phyloP scores from a whole-genome alignment of 1,139 yeast genomes.

The Blastobotrys petasosporus region DNA sequence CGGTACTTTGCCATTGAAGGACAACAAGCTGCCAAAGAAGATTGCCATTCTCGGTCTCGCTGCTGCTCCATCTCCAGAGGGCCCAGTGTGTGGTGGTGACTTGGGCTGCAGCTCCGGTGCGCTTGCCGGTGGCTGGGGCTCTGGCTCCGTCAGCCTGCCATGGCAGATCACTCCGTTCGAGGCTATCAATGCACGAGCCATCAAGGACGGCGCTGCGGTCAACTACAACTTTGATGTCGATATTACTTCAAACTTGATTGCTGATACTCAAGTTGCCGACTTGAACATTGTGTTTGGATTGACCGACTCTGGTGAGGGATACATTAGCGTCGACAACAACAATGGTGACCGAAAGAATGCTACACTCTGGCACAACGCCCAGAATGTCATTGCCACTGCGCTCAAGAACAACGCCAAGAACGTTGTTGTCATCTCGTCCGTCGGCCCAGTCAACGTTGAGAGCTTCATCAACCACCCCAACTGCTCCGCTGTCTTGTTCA shows the following conservation, averaged over 20 bases:
- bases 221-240: slow-evolving; percentile 20
- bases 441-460: slow-evolving; percentile 57
- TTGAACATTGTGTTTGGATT: slow-evolving; percentile 48
- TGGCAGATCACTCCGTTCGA: slow-evolving; percentile 13
- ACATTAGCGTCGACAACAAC: slow-evolving; percentile 50
- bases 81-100: slow-evolving; percentile 10
- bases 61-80: slow-evolving; percentile 10
- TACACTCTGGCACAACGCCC: slow-evolving; percentile 58
- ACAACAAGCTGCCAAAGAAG: slow-evolving; percentile 7
- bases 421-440: slow-evolving; percentile 51
- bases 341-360: slow-evolving; percentile 52
- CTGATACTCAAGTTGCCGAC: slow-evolving; percentile 46
- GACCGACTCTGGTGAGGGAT: slow-evolving; percentile 51
- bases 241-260: slow-evolving; percentile 17
- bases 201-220: slow-evolving; percentile 19
- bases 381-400: slow-evolving; percentile 45
- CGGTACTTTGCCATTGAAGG: slow-evolving; percentile 45
- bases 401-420: slow-evolving; percentile 49
- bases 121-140: slow-evolving; percentile 16
- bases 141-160: slow-evolving; percentile 11
- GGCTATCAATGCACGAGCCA: slow-evolving; percentile 13
- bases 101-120: slow-evolving; percentile 13
- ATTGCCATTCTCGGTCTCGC: slow-evolving; percentile 9
- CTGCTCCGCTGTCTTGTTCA: slow-evolving; percentile 50
- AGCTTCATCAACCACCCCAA: slow-evolving; percentile 54